Evolutionary conservation across 1,139 yeast species (phyloP), one percentile per base, ranked within the genome.

Genomic region (Nadsonia commutata): DNA sequence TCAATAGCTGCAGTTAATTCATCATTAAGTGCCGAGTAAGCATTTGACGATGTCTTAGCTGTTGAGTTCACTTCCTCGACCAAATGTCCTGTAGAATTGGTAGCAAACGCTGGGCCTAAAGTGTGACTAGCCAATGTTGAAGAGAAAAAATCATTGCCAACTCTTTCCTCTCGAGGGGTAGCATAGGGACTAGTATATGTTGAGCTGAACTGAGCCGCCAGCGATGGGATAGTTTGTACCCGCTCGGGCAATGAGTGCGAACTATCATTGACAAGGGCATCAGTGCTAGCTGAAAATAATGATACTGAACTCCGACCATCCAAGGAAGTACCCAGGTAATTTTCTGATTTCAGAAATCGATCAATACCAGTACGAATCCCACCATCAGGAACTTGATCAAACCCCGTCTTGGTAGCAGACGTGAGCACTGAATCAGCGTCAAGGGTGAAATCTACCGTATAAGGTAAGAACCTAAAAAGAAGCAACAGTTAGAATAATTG

Each of bases 381-480:
- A n/a, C n/a, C n/a, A n/a, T n/a, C n/a, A n/a, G n/a, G n/a, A n/a
- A n/a, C n/a, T n/a, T n/a, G n/a, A n/a, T n/a, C n/a, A n/a, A n/a
- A n/a, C n/a, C n/a, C n/a, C n/a, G n/a, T n/a, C n/a, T n/a, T n/a
- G n/a, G n/a, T n/a, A n/a, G n/a, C n/a, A n/a, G n/a, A n/a, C n/a
- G n/a, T n/a, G n/a, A n/a, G n/a, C n/a, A n/a, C n/a, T n/a, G 45
- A 38, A 11, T 43, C 45, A n/a, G 43, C 54, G 2, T 59, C 69
- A 3, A 78, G 71, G 52, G 79, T 80, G 55, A 80, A 80, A 51
- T 77, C 80, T 31, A 78, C 82, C 2, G 88, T 78, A 53, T 78
- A 76, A 3, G 90, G 88, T 37, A 80, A 65, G 51, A 80, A 78
- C 45, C 84, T 77, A 46, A 9, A 36, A 2, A 18, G 11, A 22